phyloP scores from a whole-genome alignment of 1,284 basidiomycete genomes.

The Pseudozyma thailandica region DNA sequence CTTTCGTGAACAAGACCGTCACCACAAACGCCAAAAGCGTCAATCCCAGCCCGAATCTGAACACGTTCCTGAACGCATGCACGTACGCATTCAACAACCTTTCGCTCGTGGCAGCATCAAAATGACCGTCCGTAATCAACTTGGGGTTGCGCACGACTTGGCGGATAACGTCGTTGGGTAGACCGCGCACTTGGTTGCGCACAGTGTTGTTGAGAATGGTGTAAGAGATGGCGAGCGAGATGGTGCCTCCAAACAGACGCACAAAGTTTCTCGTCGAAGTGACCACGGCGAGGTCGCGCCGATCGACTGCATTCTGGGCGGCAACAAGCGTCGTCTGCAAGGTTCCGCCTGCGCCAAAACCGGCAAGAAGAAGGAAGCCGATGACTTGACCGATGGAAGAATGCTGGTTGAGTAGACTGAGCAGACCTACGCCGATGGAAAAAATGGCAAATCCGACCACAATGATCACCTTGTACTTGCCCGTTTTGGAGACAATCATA shows the following conservation, averaged over 20 bases:
- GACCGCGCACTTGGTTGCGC: conserved; percentile 4
- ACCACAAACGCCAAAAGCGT: conserved; percentile 55
- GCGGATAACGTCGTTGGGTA: conserved; percentile 17
- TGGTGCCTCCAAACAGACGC: conserved; percentile 75
- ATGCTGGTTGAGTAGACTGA: conserved; percentile 74
- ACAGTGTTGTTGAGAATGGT: conserved; percentile 68
- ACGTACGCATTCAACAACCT: conserved; percentile 74
- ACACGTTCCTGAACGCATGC: conserved; percentile 73
- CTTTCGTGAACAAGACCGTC: conserved; percentile 72
- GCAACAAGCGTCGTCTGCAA: conserved; percentile 71
- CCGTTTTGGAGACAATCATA: conserved; percentile 75
- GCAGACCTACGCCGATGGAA: conserved; percentile 71
- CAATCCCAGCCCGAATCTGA: conserved; percentile 65
- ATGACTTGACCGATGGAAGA: conserved; percentile 74
- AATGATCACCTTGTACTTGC: conserved; percentile 76
- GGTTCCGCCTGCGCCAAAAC: conserved; percentile 76
- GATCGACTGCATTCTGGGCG: conserved; percentile 76
- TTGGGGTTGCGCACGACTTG: conserved; percentile 47
- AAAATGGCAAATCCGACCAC: conserved; percentile 74
- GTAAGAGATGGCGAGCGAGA: conserved; percentile 75
- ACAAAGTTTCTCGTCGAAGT: conserved; percentile 78
- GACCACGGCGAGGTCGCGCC: conserved; percentile 78
- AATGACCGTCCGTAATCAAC: conserved; percentile 18
- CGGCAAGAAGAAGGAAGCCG: conserved; percentile 76
- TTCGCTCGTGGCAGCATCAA: conserved; percentile 23